Conservation (phyloP, 805 yeast genomes). For the Vanderwaltozyma tropicalis region DNA sequence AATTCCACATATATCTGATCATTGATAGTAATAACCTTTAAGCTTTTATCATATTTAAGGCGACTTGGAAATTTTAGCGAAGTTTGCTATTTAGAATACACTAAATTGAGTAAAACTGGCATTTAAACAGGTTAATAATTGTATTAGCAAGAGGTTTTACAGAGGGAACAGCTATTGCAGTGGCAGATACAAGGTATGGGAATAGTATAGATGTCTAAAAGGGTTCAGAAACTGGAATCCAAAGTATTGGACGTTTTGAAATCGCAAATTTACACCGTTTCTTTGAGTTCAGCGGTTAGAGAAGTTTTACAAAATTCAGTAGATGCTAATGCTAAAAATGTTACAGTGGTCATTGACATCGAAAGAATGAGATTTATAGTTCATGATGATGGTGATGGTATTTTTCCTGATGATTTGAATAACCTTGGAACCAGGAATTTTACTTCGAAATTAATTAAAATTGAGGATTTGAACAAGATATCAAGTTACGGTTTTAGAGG, state of each 20-base stretch:
- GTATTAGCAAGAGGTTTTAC: too few relatives aligned
- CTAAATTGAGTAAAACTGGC: too few relatives aligned
- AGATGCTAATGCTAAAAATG: slow-evolving; percentile 39
- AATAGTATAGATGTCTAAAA: slow-evolving; percentile 4
- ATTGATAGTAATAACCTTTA: too few relatives aligned
- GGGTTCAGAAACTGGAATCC: slow-evolving; percentile 10
- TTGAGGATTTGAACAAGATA: slow-evolving; percentile 31
- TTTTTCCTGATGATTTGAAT: slow-evolving; percentile 38
- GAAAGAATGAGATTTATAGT: slow-evolving; percentile 32
- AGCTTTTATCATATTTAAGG: too few relatives aligned
- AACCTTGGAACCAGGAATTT: slow-evolving; percentile 37
- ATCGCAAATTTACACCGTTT: slow-evolving; percentile 30
- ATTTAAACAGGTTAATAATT: too few relatives aligned
- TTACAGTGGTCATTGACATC: slow-evolving; percentile 31
- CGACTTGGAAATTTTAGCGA: too few relatives aligned
- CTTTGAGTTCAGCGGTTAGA: slow-evolving; percentile 34
- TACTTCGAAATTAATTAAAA: slow-evolving; percentile 43
- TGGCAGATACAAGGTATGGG: not conserved
- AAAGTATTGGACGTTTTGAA: slow-evolving; percentile 11
- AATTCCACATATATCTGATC: too few relatives aligned
- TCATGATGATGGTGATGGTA: slow-evolving; percentile 66
- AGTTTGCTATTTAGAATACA: too few relatives aligned
- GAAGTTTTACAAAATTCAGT: slow-evolving; percentile 47
- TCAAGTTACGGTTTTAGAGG: slow-evolving; percentile 63
- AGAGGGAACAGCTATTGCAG: too few relatives aligned